Base-by-base conservation (phyloP, 2,329 filamentous ascomycete genomes). In the Trichoderma polysporum region DNA sequence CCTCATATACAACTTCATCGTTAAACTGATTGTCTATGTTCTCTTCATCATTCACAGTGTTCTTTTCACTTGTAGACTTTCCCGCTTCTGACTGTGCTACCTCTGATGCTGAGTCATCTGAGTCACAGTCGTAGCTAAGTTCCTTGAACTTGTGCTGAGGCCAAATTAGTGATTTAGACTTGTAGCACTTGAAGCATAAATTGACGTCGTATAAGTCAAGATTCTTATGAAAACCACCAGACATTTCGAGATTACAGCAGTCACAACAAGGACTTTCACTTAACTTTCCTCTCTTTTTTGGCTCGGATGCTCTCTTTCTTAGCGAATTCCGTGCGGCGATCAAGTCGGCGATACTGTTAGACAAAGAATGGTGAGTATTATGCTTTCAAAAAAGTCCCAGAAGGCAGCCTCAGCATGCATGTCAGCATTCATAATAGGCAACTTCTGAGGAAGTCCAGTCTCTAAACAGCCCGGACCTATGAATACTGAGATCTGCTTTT, bases 131-230 rank as follows among this genome's bases (percentile, higher is more conserved):
- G 22, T 35, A 49, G 22, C 58, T 45, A n/a, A 5, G 4, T 15
- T 52, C 31, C 15, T 52, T 25, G 22, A 50, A 37, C 29, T 37
- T n/a, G 4, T 61, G 8, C 12, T 8, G 2, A 17, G 58, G 58
- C 7, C 33, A n/a, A 2, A 50, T 31, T 4, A 3, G 0, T 50
- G 58, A 52, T 13, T 7, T 61, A 10, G 58, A 61, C 4, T 31
- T 50, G 45, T 15, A 61, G 31, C 58, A 61, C 41, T 61, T 61
- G 41, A 61, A 61, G 31, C 58, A 50, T 35, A 61, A 10, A 12
- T 7, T 2, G 2, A 41, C 13, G 17, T 58, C 9, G 5, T 13
- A 17, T 13, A 9, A 33, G 17, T 45, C 9, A 12, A 15, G 2
- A 45, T 15, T 10, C 13, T 41, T 2, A 17, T 52, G 52, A 52